Evolutionary conservation across 2,329 filamentous ascomycete genomes (phyloP).

Genomic region (Stenocarpella maydis): DNA sequence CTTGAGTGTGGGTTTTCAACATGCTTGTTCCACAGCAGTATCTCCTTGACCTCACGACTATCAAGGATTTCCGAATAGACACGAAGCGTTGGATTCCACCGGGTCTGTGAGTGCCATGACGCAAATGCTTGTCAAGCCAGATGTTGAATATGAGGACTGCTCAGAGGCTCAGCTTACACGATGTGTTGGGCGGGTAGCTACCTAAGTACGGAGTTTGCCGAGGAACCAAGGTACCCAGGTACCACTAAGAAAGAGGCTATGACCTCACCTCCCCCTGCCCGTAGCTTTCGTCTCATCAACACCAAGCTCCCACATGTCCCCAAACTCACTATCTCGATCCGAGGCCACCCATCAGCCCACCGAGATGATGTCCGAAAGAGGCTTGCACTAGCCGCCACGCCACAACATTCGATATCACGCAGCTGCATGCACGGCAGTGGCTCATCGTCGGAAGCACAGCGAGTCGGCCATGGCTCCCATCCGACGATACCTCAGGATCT

Average conservation of each 20-base stretch:
- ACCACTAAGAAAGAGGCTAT: background rate
- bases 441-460: background rate
- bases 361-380: background rate
- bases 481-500: constrained; percentile 88
- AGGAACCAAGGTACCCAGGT: background rate
- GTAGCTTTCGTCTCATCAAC: constrained; percentile 12
- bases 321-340: constrained; percentile 8
- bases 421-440: background rate
- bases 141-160: background rate
- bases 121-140: too few species aligned
- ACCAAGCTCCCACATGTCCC: background rate
- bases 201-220: too few species aligned
- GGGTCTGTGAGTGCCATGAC: too few species aligned
- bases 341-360: background rate
- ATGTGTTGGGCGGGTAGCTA: background rate
- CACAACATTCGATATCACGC: background rate
- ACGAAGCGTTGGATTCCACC: too few species aligned
- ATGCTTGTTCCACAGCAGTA: background rate
- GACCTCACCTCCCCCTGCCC: constrained; percentile 7
- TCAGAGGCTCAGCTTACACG: background rate
- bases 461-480: constrained; percentile 77
- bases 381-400: constrained; percentile 6
- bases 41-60: background rate
- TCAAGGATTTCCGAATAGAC: too few species aligned
- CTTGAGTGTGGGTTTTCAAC: background rate